Conservation (phyloP, 2,329 filamentous ascomycete species). For the Madurella fahalii region DNA sequence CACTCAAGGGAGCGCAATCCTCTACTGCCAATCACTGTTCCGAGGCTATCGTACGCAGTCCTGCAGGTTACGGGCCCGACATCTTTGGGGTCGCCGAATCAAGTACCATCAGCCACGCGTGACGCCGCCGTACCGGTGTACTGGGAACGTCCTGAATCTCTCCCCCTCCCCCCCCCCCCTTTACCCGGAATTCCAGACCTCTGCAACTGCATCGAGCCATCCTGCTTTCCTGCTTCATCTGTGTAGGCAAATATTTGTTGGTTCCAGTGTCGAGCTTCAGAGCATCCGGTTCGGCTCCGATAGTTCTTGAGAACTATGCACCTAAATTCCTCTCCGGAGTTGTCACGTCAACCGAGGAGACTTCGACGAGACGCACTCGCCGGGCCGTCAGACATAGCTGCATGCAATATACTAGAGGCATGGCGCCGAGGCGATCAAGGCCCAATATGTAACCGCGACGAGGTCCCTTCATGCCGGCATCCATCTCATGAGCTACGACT, state of each 20-base stretch:
- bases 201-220: slow-evolving; percentile 11
- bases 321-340: slow-evolving; percentile 4
- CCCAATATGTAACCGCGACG: slow-evolving; percentile 20
- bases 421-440: slow-evolving; percentile 14
- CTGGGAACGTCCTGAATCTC: slow-evolving; percentile 12
- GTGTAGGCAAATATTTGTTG: slow-evolving; percentile 2
- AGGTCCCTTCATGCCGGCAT: slow-evolving; percentile 12
- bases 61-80: slow-evolving; percentile 7
- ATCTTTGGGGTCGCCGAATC: slow-evolving; percentile 7
- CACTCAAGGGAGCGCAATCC: slow-evolving; percentile 1
- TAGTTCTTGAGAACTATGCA: neutral
- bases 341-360: slow-evolving; percentile 13
- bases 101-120: slow-evolving; percentile 17
- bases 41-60: slow-evolving; percentile 9
- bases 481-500: slow-evolving; percentile 18
- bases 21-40: slow-evolving; percentile 16
- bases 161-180: too few relatives aligned
- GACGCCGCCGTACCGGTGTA: slow-evolving; percentile 13
- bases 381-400: slow-evolving; percentile 15
- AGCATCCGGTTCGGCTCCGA: neutral
- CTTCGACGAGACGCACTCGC: slow-evolving; percentile 2
- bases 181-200: slow-evolving; percentile 5
- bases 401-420: slow-evolving; percentile 12
- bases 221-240: neutral
- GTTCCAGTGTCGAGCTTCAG: slow-evolving; percentile 10